These are phyloP conservation scores for Rhizophagus sp. DNA, from an alignment of 192 early-diverging fungal genomes.

Conservation along the genomic window DNA sequence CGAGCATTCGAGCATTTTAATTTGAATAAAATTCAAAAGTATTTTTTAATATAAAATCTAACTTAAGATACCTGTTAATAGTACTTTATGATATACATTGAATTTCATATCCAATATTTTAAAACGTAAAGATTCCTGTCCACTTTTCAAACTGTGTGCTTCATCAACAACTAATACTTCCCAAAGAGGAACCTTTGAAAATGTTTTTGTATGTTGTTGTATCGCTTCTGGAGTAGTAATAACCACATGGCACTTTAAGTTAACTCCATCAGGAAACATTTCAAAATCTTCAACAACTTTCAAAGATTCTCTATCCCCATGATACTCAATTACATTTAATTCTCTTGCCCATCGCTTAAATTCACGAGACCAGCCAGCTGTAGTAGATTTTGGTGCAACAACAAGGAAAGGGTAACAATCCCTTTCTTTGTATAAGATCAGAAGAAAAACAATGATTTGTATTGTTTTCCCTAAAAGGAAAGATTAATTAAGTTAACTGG, in stretches of 20 bases:
- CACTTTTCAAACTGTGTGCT: constrained; percentile 74
- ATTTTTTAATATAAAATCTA: not conserved
- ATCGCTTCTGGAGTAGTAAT: constrained; percentile 66
- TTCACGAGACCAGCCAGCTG: constrained; percentile 72
- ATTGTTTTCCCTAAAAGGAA: constrained; percentile 62
- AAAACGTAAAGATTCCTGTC: constrained; percentile 62
- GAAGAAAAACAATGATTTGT: constrained; percentile 66
- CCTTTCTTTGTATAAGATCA: constrained; percentile 46
- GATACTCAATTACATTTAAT: constrained; percentile 56
- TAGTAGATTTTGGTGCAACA: constrained; percentile 63
- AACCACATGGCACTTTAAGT: constrained; percentile 68
- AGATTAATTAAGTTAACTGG: not conserved
- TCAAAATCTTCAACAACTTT: constrained; percentile 56
- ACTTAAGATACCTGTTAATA: constrained; percentile 61
- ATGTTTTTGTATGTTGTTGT: constrained; percentile 43
- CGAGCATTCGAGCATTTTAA: not conserved
- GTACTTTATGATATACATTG: constrained; percentile 48
- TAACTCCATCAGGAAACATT: constrained; percentile 38
- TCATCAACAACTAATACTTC: constrained; percentile 73
- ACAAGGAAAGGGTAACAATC: constrained; percentile 64
- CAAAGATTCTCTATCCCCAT: constrained; percentile 48
- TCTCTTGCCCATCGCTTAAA: constrained; percentile 72
- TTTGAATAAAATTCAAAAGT: not conserved
- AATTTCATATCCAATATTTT: constrained; percentile 49
- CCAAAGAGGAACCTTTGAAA: constrained; percentile 57